Evolutionary conservation across 2,329 filamentous ascomycete genomes (phyloP), one percentile per base, ranked within the genome.

Genomic region (Tolypocladium ophioglossoides): DNA sequence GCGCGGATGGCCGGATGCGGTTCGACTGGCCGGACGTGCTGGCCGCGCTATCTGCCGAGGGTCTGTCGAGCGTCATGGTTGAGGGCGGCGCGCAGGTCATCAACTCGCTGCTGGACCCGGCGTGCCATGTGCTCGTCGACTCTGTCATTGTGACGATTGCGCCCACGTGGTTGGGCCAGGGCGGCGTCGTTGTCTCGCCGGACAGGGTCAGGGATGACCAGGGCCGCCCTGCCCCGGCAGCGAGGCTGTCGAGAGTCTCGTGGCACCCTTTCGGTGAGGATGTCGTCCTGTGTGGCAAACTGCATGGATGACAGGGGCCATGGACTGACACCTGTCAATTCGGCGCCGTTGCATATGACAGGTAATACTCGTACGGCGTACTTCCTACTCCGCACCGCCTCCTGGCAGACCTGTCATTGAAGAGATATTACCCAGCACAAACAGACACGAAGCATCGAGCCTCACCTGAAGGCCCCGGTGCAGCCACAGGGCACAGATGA

Each of bases 71-170:
- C 65, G 76, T 96, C 55, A 96, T 96, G 92, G 79, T 97, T 50
- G 92, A 97, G 68, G 92, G 92, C 0, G 92, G 92, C 12, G 91
- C 82, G 0, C 75, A 77, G 12, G 83, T 96, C 37, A 89, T 97
- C 66, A 95, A 94, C 66, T 82, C 86, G 39, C 71, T 97, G 20
- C 75, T 97, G n/a, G 75, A 79, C 40, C 75, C 80, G 2, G 72
- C 74, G 32, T 82, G 84, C 62, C 74, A 81, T 18, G 62, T 67
- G n/a, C 72, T 91, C 10, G 76, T 95, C 44, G 80, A 89, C 64
- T 86, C 86, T 2, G 84, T 96, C 50, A 87, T 97, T 62, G 78
- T 96, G 55, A 96, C 92, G 0, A 84, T 96, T 63, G 91, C 92
- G 3, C 92, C 92, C 10, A 89, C 84, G 0, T 97, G 90, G 82